Evolutionary conservation across 1,284 basidiomycete species (phyloP), one percentile per base, ranked within the genome.

Genomic region (Fistulina hepatica): DNA sequence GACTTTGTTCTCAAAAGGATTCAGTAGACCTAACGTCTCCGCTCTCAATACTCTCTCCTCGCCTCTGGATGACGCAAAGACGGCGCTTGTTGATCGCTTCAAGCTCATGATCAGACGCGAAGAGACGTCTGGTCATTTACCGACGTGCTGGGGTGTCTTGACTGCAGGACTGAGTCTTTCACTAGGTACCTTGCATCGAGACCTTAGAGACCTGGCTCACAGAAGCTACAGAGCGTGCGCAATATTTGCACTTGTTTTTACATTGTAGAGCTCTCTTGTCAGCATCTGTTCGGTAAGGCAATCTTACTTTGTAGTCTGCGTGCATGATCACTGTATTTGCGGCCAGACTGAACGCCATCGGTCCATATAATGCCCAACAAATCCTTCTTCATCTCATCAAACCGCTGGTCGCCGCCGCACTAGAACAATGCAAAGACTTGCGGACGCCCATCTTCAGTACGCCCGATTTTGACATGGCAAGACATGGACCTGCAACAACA

Each of bases 331-430:
- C n/a, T n/a, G n/a, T n/a, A n/a, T n/a, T n/a, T 2, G 82, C 88
- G 1, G 85, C 98, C 9, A 75, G 95, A 5, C 67, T 98, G 47
- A 98, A 97, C 56, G 72, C 76, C 15, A 69, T 97, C 39, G 94
- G 95, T 0, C 95, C 95, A 0, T 99, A 99, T 56, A 74, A 77
- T 22, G 77, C 94, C 0, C 93, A 97, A 47, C 88, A 92, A 47
- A 60, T 95, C 5, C 67, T 98, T 6, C 61, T 92, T 15, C 81
- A 86, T 48, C 67, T 76, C 15, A 66, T 90, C 10, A 66, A 70
- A 9, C 66, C 71, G 0, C 58, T 91, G 26, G 73, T 94, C 16
- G 71, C 74, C 4, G 53, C 57, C 3, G 71, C 81, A 41, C 55
- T 69, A 8, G 39, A 50, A 2, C 56, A 54, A 30, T 75, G 71